Conservation (phyloP, 768 basidiomycete species). For the Russula sp. region DNA sequence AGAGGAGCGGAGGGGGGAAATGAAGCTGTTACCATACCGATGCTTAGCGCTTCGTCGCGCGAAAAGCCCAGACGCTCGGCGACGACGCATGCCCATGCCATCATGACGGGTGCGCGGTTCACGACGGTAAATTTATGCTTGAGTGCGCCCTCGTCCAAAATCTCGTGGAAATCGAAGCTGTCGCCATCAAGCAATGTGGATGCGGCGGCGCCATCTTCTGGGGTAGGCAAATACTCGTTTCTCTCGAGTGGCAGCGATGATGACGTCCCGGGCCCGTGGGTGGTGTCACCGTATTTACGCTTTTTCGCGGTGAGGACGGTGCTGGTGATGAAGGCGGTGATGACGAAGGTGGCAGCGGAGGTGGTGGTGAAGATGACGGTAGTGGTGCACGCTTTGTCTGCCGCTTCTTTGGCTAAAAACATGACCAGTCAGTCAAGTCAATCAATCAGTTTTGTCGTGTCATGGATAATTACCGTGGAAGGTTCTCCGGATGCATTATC, state of each 20-base stretch:
- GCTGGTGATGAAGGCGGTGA: not conserved
- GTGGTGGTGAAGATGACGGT: too few relatives aligned
- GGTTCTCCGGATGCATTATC: constrained; percentile 6
- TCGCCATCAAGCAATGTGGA: constrained; percentile 44
- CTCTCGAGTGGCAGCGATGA: constrained; percentile 31
- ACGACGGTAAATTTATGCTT: constrained; percentile 59
- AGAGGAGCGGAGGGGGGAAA: not conserved
- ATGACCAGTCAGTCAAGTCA: not conserved
- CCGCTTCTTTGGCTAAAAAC: not conserved
- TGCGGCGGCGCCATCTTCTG: constrained; percentile 47
- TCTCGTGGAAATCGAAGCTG: constrained; percentile 65
- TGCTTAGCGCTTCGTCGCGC: constrained; percentile 85
- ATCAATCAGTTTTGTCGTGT: not conserved
- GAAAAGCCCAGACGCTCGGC: constrained; percentile 85
- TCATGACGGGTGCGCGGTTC: constrained; percentile 94
- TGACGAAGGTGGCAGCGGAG: not conserved
- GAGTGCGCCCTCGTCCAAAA: constrained; percentile 69
- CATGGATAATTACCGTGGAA: constrained; percentile 17
- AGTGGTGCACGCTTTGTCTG: too few relatives aligned
- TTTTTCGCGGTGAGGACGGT: constrained; percentile 42
- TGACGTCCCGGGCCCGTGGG: not conserved
- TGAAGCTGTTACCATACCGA: constrained; percentile 51
- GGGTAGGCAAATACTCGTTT: constrained; percentile 59
- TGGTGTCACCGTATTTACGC: constrained; percentile 46
- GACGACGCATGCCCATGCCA: constrained; percentile 86